These are phyloP conservation scores for Mycosphaerella sp. DNA, from an alignment of 2,329 filamentous ascomycete species.

Conservation along the genomic window DNA sequence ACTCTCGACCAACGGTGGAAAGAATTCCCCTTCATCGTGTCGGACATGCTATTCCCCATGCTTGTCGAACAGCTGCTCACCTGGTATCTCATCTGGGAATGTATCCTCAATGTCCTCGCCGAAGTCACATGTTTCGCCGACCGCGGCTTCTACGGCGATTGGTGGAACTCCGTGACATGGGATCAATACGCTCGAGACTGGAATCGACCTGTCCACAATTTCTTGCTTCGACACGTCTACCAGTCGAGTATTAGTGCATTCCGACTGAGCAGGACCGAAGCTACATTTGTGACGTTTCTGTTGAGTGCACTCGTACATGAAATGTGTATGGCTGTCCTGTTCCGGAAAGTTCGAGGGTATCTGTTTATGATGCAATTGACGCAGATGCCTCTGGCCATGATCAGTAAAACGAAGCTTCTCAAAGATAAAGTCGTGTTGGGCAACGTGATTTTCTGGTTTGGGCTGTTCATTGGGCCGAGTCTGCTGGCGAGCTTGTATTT, in stretches of 20 bases:
- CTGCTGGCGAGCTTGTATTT: slow-evolving; percentile 50
- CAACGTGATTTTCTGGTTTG: slow-evolving; percentile 71
- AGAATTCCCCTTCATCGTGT: slow-evolving; percentile 68
- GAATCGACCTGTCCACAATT: slow-evolving; percentile 76
- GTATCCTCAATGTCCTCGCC: slow-evolving; percentile 62
- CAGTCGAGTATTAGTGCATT: slow-evolving; percentile 69
- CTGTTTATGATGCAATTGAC: slow-evolving; percentile 66
- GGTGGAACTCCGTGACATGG: slow-evolving; percentile 52
- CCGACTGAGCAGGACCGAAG: slow-evolving; percentile 61
- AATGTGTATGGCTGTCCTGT: slow-evolving; percentile 72
- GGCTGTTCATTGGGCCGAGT: slow-evolving; percentile 70
- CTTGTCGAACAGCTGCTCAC: slow-evolving; percentile 70
- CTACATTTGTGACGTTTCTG: slow-evolving; percentile 70
- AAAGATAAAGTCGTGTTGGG: slow-evolving; percentile 57
- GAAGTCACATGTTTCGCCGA: slow-evolving; percentile 73
- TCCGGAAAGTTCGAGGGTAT: slow-evolving; percentile 70
- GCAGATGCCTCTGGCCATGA: slow-evolving; percentile 62
- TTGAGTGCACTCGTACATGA: slow-evolving; percentile 66
- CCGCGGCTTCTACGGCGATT: slow-evolving; percentile 25
- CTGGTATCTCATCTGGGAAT: slow-evolving; percentile 76
- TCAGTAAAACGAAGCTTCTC: slow-evolving; percentile 62
- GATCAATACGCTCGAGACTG: slow-evolving; percentile 75
- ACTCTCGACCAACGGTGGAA: slow-evolving; percentile 54
- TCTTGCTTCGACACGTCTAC: slow-evolving; percentile 71
- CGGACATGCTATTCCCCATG: slow-evolving; percentile 69